Evolutionary conservation across 129 eudicot species (phyloP).

Genomic region (Helianthus tuberosus): DNA sequence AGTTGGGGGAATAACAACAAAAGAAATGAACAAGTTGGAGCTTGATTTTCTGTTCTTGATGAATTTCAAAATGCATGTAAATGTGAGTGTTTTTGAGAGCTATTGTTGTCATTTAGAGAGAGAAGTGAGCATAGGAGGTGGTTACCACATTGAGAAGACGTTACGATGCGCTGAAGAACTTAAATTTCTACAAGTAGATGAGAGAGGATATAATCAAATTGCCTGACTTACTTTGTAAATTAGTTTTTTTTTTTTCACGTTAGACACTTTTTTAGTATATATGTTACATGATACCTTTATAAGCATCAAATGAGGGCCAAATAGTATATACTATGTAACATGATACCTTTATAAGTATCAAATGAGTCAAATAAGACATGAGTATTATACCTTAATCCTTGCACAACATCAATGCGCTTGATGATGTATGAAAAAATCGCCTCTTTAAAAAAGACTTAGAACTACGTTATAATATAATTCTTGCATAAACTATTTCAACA

Average conservation of each 20-base stretch:
- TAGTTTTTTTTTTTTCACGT: not conserved
- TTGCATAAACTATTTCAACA: not conserved
- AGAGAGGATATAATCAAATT: conserved; percentile 33
- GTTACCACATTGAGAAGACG: conserved; percentile 72
- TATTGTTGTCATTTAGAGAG: conserved; percentile 43
- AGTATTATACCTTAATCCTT: too few species aligned
- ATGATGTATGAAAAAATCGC: not conserved
- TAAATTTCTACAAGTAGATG: conserved; percentile 28
- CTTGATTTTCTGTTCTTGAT: conserved; percentile 66
- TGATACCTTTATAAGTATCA: too few species aligned
- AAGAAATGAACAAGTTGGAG: conserved; percentile 72
- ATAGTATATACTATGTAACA: not conserved
- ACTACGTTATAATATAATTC: not conserved
- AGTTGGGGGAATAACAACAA: conserved; percentile 73
- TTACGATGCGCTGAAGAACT: conserved; percentile 70
- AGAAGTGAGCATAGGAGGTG: conserved; percentile 79
- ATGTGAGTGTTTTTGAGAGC: conserved; percentile 81
- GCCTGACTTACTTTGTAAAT: conserved; percentile 45
- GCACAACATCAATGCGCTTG: too few species aligned
- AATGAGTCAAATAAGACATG: not conserved
- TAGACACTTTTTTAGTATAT: not conserved
- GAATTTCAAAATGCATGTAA: conserved; percentile 77
- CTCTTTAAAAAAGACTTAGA: not conserved
- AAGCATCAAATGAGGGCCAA: too few species aligned
- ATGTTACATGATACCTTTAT: too few species aligned